Evolutionary conservation across 257 asterid genomes (phyloP).

Genomic region (Fraxinus americana): DNA sequence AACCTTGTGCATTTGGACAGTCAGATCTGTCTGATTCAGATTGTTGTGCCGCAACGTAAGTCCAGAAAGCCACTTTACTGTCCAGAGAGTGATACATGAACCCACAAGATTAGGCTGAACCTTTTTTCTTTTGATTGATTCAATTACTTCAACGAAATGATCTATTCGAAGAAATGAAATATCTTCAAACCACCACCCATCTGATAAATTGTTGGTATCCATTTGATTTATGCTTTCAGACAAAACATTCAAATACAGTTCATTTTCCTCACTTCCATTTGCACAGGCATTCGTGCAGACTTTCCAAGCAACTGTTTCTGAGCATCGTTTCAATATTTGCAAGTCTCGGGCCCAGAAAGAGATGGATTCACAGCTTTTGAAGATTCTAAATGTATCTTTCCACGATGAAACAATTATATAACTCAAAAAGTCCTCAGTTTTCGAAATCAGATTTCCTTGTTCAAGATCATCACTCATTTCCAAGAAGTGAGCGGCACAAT

Average conservation of each 20-base stretch:
- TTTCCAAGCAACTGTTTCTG: slow-evolving; percentile 34
- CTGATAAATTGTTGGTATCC: background rate
- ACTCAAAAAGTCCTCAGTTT: slow-evolving; percentile 34
- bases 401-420: slow-evolving; percentile 33
- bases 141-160: slow-evolving; percentile 31
- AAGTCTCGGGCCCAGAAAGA: slow-evolving; percentile 32
- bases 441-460: slow-evolving; percentile 32
- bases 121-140: slow-evolving; percentile 27
- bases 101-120: slow-evolving; percentile 35
- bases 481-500: slow-evolving; percentile 37
- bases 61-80: slow-evolving; percentile 36
- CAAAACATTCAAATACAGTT: slow-evolving; percentile 12
- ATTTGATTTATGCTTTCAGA: slow-evolving; percentile 10
- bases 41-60: slow-evolving; percentile 13
- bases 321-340: slow-evolving; percentile 23
- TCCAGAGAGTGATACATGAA: slow-evolving; percentile 38
- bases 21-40: slow-evolving; percentile 18
- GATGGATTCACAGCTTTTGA: slow-evolving; percentile 38
- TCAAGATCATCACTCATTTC: slow-evolving; percentile 38
- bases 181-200: slow-evolving; percentile 37
- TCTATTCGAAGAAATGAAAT: slow-evolving; percentile 37
- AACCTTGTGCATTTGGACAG: slow-evolving; percentile 27
- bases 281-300: slow-evolving; percentile 4
- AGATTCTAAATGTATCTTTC: slow-evolving; percentile 35
- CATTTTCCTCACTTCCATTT: slow-evolving; percentile 4